Base-by-base conservation (phyloP, 2,329 filamentous ascomycete species). In the Claviceps sp. region DNA sequence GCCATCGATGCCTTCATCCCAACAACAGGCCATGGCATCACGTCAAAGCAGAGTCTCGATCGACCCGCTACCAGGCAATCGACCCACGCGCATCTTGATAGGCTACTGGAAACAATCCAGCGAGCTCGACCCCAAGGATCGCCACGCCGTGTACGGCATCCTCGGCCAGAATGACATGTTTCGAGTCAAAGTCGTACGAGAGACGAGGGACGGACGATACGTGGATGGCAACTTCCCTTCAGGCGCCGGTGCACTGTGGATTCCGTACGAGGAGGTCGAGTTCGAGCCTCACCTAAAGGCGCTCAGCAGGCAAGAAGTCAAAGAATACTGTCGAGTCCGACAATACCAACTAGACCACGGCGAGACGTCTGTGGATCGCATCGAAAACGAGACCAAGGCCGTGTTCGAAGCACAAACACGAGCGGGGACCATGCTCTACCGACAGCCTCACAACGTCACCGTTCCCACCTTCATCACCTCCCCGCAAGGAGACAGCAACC, bases 131-230 rank as follows among this genome's bases (percentile, higher is more conserved):
- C 61, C 67, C 2, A 65, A 66, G 13, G 72, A 83, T 59, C 77
- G 78, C 50, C 80, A 84, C 58, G 81, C 79, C 0, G 78, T 83
- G 0, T 79, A 77, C 51, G 81, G 81, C 3, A 81, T 84, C 11
- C 64, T 84, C 0, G 78, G 78, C 1, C 73, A 74, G 18, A 81
- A 81, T 52, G 79, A 82, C 56, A 82, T 81, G 73, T 83, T 84
- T 60, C 69, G 81, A 0, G 78, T 82, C 51, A 83, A 83, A 61
- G 69, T 84, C 0, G 73, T 79, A 1, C 70, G 76, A 5, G 72
- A 81, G 58, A 83, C 79, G 0, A 74, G 79, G 3, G 79, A 82
- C 58, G 80, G 80, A 2, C 73, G 77, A 0, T 73, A 71, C 34
- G 67, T 80, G 1, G 70, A 77, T 37, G 79, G 77, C 38, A 82